Conservation (phyloP, 2,329 filamentous ascomycete species). For the Penicillium occitanis region DNA sequence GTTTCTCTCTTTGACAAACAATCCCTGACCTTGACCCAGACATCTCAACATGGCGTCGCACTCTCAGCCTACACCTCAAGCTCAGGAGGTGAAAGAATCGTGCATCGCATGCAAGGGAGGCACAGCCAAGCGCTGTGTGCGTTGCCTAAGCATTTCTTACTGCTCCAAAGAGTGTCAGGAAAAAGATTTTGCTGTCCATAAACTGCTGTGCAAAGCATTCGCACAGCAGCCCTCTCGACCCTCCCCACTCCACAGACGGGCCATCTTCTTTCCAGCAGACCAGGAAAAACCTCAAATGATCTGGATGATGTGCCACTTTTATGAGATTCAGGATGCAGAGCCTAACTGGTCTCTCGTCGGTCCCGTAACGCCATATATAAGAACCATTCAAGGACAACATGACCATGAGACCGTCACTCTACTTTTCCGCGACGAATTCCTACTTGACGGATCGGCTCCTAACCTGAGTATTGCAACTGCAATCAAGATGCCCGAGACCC, state of each 20-base stretch:
- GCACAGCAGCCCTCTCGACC: slow-evolving; percentile 13
- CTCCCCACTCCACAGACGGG: slow-evolving; percentile 19
- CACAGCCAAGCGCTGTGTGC: neutral
- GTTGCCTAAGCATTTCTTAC: neutral
- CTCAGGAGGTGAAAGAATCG: neutral
- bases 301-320: neutral
- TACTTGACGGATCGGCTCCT: neutral
- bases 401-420: no score
- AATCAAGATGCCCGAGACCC: no score
- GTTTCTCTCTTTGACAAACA: neutral
- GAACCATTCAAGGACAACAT: no score
- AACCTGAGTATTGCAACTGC: neutral
- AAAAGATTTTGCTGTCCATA: slow-evolving; percentile 17
- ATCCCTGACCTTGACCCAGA: neutral
- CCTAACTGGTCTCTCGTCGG: no score
- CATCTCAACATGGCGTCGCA: neutral
- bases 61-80: neutral
- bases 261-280: slow-evolving; percentile 18
- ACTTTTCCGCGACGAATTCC: neutral
- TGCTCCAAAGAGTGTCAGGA: slow-evolving; percentile 31
- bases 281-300: slow-evolving; percentile 11
- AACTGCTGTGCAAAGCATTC: slow-evolving; percentile 20
- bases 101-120: neutral
- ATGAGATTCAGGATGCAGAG: no score
- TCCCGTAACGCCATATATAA: no score